phyloP scores from a whole-genome alignment of 805 yeast species.

The Candida ulmi region DNA sequence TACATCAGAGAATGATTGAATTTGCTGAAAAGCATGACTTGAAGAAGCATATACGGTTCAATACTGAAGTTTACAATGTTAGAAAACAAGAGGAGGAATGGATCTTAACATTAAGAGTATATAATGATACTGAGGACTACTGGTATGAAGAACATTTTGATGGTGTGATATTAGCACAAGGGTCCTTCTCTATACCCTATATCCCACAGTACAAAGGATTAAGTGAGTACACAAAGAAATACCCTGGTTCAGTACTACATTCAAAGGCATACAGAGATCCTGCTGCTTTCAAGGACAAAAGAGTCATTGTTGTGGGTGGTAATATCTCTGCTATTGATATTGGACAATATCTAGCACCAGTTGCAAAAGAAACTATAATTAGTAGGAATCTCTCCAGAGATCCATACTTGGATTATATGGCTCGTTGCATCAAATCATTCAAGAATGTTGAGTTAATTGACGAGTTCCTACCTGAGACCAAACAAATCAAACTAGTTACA shows the following conservation, averaged over 20 bases:
- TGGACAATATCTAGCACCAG: conserved; percentile 37
- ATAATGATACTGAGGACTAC: conserved; percentile 16
- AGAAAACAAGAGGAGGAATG: conserved; percentile 30
- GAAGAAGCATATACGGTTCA: conserved; percentile 28
- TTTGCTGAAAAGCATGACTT: conserved; percentile 27
- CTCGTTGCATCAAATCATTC: conserved; percentile 22
- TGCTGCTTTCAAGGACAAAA: conserved; percentile 30
- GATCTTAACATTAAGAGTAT: conserved; percentile 26
- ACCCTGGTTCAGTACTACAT: conserved; percentile 45
- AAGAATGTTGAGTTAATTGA: conserved; percentile 24
- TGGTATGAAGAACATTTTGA: conserved; percentile 49
- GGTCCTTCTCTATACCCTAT: conserved; percentile 52
- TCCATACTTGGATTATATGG: conserved; percentile 35
- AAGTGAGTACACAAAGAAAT: conserved; percentile 30
- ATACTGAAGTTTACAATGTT: conserved; percentile 35
- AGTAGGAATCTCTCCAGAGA: conserved; percentile 69
- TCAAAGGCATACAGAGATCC: conserved; percentile 45
- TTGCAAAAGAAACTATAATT: conserved; percentile 44
- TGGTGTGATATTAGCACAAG: conserved; percentile 52
- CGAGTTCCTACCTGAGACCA: conserved; percentile 24
- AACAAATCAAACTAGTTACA: conserved; percentile 24
- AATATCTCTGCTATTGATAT: conserved; percentile 38
- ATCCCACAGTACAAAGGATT: conserved; percentile 48
- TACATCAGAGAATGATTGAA: conserved; percentile 22
- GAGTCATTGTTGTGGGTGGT: conserved; percentile 41